Base-by-base conservation (phyloP, 495 filamentous ascomycete species). In the Echria macrotheca region DNA sequence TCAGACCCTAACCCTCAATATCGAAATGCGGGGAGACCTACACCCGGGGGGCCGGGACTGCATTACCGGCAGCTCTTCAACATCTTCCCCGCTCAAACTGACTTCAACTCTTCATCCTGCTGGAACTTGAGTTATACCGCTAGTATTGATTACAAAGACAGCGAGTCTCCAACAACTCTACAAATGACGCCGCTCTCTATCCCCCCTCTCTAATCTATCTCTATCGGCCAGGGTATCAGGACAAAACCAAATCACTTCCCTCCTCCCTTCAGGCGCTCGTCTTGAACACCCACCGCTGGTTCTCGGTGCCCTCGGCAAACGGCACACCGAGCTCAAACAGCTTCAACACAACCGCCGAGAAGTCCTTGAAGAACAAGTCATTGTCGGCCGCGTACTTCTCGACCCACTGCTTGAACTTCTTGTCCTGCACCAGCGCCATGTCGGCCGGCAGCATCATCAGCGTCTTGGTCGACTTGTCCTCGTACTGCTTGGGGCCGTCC, bases 391-490 rank as follows among this genome's bases (percentile, higher is more conserved):
- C 91, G 68, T 96, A 97, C 62, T 83, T 82, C 71, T 95, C 49
- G 36, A 93, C 89, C 63, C 86, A 84, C 63, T 78, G 70, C 73
- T 77, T 82, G 81, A 97, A 95, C 42, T 70, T 74, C 77, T 91
- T 88, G 72, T 98, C 93, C 72, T 90, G 83, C 67, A 93, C 67
- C 40, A 98, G 69, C 26, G 82, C 88, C 70, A 94, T 82, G 63
- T 98, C 93, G 48, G 89, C 83, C 49, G 93, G 93, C 60, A 98
- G 73, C 93, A 98, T 98, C 93, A 98, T 98, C 57, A 98, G 72
- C 39, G 77, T 78, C 77, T 89, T 87, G 57, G 82, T 89, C 61
- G 70, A 76, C 69, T 84, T 82, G 72, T 98, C 93, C 68, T 90
- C 79, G 67, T 79, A 91, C 77, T 78, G 73, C 61, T 75, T 76